Conservation (phyloP, 1,284 basidiomycete species). For the Amylostereum chailletii region DNA sequence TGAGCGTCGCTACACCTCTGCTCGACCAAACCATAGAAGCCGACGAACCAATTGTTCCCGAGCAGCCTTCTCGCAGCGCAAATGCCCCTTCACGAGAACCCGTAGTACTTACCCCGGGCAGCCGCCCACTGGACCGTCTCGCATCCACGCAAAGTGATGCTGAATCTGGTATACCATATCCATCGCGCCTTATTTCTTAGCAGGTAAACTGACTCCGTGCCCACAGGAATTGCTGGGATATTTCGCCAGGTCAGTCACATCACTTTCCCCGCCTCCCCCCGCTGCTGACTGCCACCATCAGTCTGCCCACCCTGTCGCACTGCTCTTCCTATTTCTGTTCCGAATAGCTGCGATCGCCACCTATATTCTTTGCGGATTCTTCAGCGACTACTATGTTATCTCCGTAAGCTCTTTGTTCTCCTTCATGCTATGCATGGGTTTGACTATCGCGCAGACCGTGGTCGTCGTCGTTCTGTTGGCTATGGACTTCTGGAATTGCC, state of each 20-base stretch:
- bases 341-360: slow-evolving; percentile 77
- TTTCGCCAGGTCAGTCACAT: slow-evolving; percentile 52
- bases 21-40: slow-evolving; percentile 58
- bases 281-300: slow-evolving; percentile 18
- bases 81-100: slow-evolving; percentile 25
- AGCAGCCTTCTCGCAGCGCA: slow-evolving; percentile 25
- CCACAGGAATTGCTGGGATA: slow-evolving; percentile 62
- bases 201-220: background rate
- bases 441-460: slow-evolving; percentile 56
- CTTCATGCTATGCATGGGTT: background rate
- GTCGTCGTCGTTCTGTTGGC: slow-evolving; percentile 85
- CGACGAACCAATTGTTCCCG: slow-evolving; percentile 40
- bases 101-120: slow-evolving; percentile 51
- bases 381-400: slow-evolving; percentile 85
- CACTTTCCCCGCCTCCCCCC: background rate
- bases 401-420: slow-evolving; percentile 45
- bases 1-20: slow-evolving; percentile 51
- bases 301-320: slow-evolving; percentile 78
- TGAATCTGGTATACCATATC: slow-evolving; percentile 49
- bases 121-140: slow-evolving; percentile 32
- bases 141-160: slow-evolving; percentile 52
- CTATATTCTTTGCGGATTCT: slow-evolving; percentile 81
- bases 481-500: slow-evolving; percentile 95
- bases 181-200: no score
- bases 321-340: slow-evolving; percentile 84